phyloP scores from a whole-genome alignment of 805 yeast genomes.

The Kazachstania africana region DNA sequence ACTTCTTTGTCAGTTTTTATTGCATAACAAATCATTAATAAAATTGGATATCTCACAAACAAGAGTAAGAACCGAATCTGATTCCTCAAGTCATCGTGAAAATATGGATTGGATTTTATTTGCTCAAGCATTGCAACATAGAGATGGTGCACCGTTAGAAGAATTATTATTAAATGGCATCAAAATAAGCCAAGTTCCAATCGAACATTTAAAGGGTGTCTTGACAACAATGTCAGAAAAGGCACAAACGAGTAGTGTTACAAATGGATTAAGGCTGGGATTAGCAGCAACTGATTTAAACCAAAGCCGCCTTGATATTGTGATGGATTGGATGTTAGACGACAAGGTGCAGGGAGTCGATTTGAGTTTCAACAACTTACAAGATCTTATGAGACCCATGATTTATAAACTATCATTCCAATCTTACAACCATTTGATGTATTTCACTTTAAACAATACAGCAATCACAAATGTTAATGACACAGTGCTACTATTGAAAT shows the following conservation, averaged over 20 bases:
- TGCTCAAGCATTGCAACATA: slow-evolving; percentile 50
- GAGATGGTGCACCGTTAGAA: slow-evolving; percentile 56
- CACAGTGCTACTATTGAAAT: slow-evolving; percentile 36
- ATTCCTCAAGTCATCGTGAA: slow-evolving; percentile 38
- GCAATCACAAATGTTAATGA: slow-evolving; percentile 42
- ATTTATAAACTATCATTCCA: slow-evolving; percentile 14
- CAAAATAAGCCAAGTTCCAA: slow-evolving; percentile 40
- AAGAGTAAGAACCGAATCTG: slow-evolving; percentile 28
- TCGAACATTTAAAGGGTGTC: slow-evolving; percentile 38
- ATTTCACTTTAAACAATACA: slow-evolving; percentile 57
- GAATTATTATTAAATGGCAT: slow-evolving; percentile 75
- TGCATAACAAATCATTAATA: slow-evolving; percentile 45
- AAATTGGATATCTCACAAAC: slow-evolving; percentile 64
- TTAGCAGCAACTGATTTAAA: slow-evolving; percentile 63
- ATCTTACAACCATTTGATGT: slow-evolving; percentile 24
- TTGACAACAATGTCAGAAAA: slow-evolving; percentile 42
- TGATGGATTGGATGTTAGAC: slow-evolving; percentile 47
- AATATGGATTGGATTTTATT: slow-evolving; percentile 77
- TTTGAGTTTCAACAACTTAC: slow-evolving; percentile 69
- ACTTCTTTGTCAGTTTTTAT: slow-evolving; percentile 59
- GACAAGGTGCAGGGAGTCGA: slow-evolving; percentile 51
- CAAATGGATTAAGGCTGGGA: slow-evolving; percentile 40
- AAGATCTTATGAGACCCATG: slow-evolving; percentile 20
- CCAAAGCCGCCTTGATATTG: slow-evolving; percentile 41
- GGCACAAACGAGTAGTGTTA: slow-evolving; percentile 29